These are phyloP conservation scores for Dinochytrium kinnereticum DNA, from an alignment of 371 early-diverging fungal species.

Conservation along the genomic window DNA sequence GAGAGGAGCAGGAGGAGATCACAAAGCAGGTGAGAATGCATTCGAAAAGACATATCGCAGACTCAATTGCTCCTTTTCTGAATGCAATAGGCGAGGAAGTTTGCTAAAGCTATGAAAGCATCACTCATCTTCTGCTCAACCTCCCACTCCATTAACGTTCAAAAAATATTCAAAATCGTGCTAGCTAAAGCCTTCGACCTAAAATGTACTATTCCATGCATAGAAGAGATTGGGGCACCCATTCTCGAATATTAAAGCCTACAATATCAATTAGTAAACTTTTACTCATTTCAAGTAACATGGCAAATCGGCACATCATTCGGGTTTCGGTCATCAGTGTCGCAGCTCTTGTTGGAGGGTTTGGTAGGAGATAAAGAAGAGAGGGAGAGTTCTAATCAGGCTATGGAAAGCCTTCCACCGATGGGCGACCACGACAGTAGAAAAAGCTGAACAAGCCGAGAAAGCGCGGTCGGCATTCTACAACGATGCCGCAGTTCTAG, in stretches of 20 bases:
- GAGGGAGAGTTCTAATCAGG: background rate
- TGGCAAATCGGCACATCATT: background rate
- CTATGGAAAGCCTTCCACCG: background rate
- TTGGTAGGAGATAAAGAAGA: background rate
- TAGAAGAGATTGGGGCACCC: slow-evolving; percentile 88
- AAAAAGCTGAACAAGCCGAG: background rate
- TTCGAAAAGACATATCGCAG: no score
- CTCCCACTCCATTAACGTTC: slow-evolving; percentile 91
- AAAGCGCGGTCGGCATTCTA: background rate
- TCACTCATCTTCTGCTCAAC: slow-evolving; percentile 95
- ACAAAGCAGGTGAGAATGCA: slow-evolving; percentile 75
- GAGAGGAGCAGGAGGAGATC: slow-evolving; percentile 89
- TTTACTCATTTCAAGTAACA: background rate
- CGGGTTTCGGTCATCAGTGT: background rate
- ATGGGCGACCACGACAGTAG: background rate
- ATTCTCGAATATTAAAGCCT: slow-evolving; percentile 77
- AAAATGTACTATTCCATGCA: slow-evolving; percentile 89
- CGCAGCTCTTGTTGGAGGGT: background rate
- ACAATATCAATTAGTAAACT: background rate
- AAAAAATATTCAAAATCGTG: slow-evolving; percentile 96
- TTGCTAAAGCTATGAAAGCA: slow-evolving; percentile 92
- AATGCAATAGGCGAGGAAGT: slow-evolving; percentile 72
- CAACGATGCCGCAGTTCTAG: background rate
- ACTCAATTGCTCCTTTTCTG: no score
- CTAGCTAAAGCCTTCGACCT: slow-evolving; percentile 93